Percentiles rank a stretch among this genome's conserved stretches.
phyloP scores from a whole-genome alignment of 805 yeast genomes.

The Saccharomycopsis fermentans region DNA sequence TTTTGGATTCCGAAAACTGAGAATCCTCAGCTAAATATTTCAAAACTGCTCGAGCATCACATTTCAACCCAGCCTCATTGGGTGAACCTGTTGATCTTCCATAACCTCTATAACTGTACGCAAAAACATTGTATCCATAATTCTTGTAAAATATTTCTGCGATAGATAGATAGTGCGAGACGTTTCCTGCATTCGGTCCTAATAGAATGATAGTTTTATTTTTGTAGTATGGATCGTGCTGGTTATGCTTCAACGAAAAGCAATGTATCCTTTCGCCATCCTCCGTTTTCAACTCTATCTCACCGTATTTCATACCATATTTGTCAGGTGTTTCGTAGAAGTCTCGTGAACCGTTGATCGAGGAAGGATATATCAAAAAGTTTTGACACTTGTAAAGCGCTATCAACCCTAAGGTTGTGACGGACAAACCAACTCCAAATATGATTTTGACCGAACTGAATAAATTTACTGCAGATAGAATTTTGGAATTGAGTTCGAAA shows the following conservation, averaged over 20 bases:
- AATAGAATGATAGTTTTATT: slow-evolving; percentile 67
- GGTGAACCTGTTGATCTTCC: slow-evolving; percentile 74
- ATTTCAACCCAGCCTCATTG: slow-evolving; percentile 66
- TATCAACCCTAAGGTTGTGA: slow-evolving; percentile 23
- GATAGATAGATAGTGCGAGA: slow-evolving; percentile 81
- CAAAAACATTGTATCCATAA: slow-evolving; percentile 66
- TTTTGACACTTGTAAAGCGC: slow-evolving; percentile 56
- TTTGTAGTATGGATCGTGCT: slow-evolving; percentile 28
- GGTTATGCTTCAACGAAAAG: slow-evolving; percentile 47
- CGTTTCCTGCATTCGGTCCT: slow-evolving; percentile 93
- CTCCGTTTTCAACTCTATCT: slow-evolving; percentile 45
- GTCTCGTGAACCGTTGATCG: slow-evolving; percentile 61
- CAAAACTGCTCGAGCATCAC: slow-evolving; percentile 70
- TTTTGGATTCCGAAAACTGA: slow-evolving; percentile 39
- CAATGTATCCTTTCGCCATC: slow-evolving; percentile 66
- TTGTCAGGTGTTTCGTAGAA: slow-evolving; percentile 69
- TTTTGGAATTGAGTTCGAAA: background rate
- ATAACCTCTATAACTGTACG: slow-evolving; percentile 86
- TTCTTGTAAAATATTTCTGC: slow-evolving; percentile 55
- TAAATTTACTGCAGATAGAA: background rate
- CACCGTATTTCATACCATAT: slow-evolving; percentile 57
- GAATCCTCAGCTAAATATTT: slow-evolving; percentile 44
- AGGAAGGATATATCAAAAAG: slow-evolving; percentile 72
- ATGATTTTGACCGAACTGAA: slow-evolving; percentile 6
- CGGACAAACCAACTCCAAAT: slow-evolving; percentile 8